Base-by-base conservation (phyloP, 2,329 filamentous ascomycete species). In the Pseudogymnoascus sp. region DNA sequence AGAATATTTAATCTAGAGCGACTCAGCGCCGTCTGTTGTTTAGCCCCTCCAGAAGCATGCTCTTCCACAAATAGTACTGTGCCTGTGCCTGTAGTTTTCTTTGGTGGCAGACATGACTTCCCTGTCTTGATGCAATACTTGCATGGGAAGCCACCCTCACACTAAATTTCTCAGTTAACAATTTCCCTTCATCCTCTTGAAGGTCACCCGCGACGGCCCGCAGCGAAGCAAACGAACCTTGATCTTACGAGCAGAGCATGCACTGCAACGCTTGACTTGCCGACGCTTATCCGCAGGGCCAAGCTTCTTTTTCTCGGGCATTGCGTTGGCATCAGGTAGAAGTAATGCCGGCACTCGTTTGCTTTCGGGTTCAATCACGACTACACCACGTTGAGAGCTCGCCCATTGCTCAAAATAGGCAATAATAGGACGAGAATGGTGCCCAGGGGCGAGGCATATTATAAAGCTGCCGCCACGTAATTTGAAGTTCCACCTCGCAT, bases 111-210 rank as follows among this genome's bases (percentile, higher is more conserved):
- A 38, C 66, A 67, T 50, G 41, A 9, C 18, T 63, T 61, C 7
- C 59, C 62, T 39, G 62, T 66, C 41, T 65, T 66, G 20, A 41
- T 60, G 39, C 66, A 67, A 59, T 66, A 64, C n/a, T 30, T 25
- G 39, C 66, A 66, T 18, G 66, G 66, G 11, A 43, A 38, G 6
- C 63, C 61, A n/a, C 65, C 66, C 33, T 62, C 61, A 22, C 66
- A 67, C 66, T 67, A 38, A 12, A 57, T 61, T 38, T 6, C 18
- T 30, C 65, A 47, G 64, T 62, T 41, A 59, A 35, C 11, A 59
- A 43, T 35, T 8, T 41, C 22, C 37, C 22, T n/a, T 6, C 14
- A 50, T 33, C 15, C 22, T 25, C 33, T 2, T 12, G 20, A 12
- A 59, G 30, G 2, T 53, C 43, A 12, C n/a, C 28, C 25, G 25